These are phyloP conservation scores for Phoenix dactylifera DNA, from an alignment of 176 grass and related monocot species.

Conservation along the genomic window DNA sequence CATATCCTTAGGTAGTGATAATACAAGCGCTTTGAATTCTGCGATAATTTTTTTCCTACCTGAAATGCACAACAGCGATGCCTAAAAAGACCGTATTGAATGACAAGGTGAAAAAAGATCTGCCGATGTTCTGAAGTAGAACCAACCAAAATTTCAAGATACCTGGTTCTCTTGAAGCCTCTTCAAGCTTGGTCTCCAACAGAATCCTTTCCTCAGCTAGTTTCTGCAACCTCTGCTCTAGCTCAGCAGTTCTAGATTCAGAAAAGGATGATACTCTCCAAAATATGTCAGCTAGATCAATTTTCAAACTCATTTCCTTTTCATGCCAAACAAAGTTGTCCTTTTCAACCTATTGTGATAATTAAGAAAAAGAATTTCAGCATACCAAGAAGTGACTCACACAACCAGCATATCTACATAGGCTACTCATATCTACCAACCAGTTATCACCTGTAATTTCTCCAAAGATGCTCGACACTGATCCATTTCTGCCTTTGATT, in stretches of 20 bases:
- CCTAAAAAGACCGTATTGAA: slow-evolving; percentile 14
- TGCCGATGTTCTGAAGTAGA: slow-evolving; percentile 4
- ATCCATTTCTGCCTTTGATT: slow-evolving; percentile 60
- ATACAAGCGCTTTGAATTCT: slow-evolving; percentile 69
- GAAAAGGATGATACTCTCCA: slow-evolving; percentile 42
- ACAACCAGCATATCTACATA: slow-evolving; percentile 12
- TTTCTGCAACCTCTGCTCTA: slow-evolving; percentile 62
- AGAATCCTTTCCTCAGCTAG: slow-evolving; percentile 60
- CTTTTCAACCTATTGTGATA: slow-evolving; percentile 53
- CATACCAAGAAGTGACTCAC: slow-evolving; percentile 9
- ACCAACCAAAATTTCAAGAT: slow-evolving; percentile 1
- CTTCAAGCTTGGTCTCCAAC: slow-evolving; percentile 63
- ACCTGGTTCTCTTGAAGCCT: slow-evolving; percentile 93
- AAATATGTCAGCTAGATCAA: slow-evolving; percentile 61
- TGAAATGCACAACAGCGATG: slow-evolving; percentile 28
- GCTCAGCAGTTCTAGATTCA: slow-evolving; percentile 57
- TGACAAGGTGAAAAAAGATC: slow-evolving; percentile 9
- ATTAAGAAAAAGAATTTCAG: slow-evolving; percentile 28
- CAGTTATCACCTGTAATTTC: slow-evolving; percentile 97
- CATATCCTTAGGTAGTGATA: slow-evolving; percentile 79
- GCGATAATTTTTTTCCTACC: slow-evolving; percentile 79
- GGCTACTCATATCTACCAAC: slow-evolving; percentile 32
- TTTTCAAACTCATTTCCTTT: slow-evolving; percentile 58
- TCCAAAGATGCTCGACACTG: slow-evolving; percentile 39
- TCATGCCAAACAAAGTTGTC: slow-evolving; percentile 81